A percentile compares a stretch with the other conserved stretches of the same genome.
phyloP scores from a whole-genome alignment of 2,329 filamentous ascomycete genomes.

The Gyromitra esculenta region DNA sequence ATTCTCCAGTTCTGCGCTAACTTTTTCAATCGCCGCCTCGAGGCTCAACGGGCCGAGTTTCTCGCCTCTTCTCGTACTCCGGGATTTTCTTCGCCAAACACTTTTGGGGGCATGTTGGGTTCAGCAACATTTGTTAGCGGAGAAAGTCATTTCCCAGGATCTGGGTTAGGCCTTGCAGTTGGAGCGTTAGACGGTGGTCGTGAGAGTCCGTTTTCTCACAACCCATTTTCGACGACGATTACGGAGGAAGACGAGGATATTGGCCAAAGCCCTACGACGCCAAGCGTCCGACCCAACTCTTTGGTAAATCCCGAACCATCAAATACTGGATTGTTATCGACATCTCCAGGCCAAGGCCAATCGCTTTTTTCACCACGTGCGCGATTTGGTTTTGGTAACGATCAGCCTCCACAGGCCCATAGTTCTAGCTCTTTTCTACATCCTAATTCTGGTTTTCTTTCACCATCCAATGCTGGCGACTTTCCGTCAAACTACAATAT shows the following conservation, averaged over 20 bases:
- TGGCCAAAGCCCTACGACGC: slow-evolving; percentile 53
- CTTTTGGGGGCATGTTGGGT: slow-evolving; percentile 54
- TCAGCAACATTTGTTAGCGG: slow-evolving; percentile 40
- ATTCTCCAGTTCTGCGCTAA: slow-evolving; percentile 76
- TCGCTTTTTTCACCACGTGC: slow-evolving; percentile 47
- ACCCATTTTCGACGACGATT: slow-evolving; percentile 50
- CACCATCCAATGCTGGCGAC: slow-evolving; percentile 64
- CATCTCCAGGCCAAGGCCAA: slow-evolving; percentile 40
- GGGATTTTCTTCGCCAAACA: slow-evolving; percentile 53
- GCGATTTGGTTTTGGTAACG: slow-evolving; percentile 40
- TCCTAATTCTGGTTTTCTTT: slow-evolving; percentile 45
- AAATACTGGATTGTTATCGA: slow-evolving; percentile 33
- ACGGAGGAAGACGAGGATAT: slow-evolving; percentile 55
- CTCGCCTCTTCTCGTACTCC: slow-evolving; percentile 60
- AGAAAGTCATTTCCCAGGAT: slow-evolving; percentile 50
- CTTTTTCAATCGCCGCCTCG: slow-evolving; percentile 73
- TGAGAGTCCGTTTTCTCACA: slow-evolving; percentile 49
- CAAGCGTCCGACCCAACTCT: slow-evolving; percentile 48
- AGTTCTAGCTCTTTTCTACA: slow-evolving; percentile 37
- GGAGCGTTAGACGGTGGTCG: slow-evolving; percentile 46
- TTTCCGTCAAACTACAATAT: slow-evolving; percentile 95
- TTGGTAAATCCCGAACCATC: slow-evolving; percentile 41
- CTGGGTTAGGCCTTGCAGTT: slow-evolving; percentile 37
- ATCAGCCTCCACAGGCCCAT: slow-evolving; percentile 45
- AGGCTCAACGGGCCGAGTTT: slow-evolving; percentile 71